A percentile compares a stretch with the other conserved stretches of the same genome.
Conservation (phyloP, 176 grass and related monocot species). For the Carex cristatella region DNA sequence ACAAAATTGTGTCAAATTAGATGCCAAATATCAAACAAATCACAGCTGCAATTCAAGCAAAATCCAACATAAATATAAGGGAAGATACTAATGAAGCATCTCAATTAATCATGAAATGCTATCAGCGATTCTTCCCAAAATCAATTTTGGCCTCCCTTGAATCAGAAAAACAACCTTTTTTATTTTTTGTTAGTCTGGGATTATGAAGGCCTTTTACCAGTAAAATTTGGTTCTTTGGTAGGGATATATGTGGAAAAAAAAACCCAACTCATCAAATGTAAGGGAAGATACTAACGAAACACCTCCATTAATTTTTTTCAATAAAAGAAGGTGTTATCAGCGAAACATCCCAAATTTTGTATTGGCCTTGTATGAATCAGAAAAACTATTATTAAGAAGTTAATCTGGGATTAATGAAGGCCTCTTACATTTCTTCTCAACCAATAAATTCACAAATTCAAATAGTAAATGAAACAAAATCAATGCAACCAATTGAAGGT, state of each 20-base stretch:
- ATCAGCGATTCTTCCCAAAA: constrained; percentile 1
- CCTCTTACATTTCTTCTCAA: background rate
- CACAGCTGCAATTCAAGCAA: background rate
- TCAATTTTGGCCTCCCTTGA: constrained; percentile 9
- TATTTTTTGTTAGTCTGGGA: background rate
- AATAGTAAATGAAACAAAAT: no score
- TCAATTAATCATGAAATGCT: background rate
- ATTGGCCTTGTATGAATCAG: background rate
- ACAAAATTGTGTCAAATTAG: background rate
- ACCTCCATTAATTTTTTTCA: background rate
- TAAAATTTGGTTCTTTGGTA: background rate
- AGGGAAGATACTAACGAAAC: background rate
- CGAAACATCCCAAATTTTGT: background rate
- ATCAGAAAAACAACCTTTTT: background rate
- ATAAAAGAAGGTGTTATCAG: background rate
- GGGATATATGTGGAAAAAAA: background rate
- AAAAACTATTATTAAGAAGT: background rate
- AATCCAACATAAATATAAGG: background rate
- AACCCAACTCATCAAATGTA: background rate
- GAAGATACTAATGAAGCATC: constrained; percentile 14
- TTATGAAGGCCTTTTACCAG: constrained; percentile 7
- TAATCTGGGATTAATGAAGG: background rate
- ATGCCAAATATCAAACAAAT: background rate
- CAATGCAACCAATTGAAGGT: no score
- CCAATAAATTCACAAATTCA: no score